Percentiles rank a stretch among this genome's conserved stretches.
These are phyloP conservation scores for Ensete glaucum DNA, from an alignment of 176 grass and related monocot species.

Conservation along the genomic window DNA sequence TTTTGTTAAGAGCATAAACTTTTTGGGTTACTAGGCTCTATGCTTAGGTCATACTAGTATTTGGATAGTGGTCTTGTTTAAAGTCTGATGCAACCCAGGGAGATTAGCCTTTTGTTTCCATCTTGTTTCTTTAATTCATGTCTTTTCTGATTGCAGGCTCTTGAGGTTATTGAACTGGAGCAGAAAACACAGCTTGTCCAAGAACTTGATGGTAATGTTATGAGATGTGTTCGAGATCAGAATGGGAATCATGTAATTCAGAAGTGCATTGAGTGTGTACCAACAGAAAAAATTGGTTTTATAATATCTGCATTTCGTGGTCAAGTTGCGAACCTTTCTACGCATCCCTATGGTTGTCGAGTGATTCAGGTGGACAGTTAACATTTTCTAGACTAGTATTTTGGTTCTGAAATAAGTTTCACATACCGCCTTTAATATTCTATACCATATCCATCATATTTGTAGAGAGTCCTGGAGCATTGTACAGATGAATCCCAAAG, in stretches of 20 bases:
- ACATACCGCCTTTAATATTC: neutral
- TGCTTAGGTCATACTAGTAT: neutral
- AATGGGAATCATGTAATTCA: constrained; percentile 99
- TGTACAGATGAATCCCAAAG: constrained; percentile 62
- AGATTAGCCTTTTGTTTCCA: neutral
- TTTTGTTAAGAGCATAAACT: too few species aligned
- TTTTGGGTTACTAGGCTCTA: too few species aligned
- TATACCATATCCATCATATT: neutral
- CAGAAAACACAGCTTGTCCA: constrained; percentile 71
- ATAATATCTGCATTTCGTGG: constrained; percentile 77
- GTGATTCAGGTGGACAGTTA: constrained; percentile 59
- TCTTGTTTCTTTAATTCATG: neutral
- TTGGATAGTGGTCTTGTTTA: neutral
- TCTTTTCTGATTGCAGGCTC: constrained; percentile 50
- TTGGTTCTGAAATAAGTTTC: neutral
- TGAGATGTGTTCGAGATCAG: constrained; percentile 94
- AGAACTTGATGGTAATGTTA: constrained; percentile 86
- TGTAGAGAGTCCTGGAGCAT: constrained; percentile 93
- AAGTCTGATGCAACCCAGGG: too few species aligned
- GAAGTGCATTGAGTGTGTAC: constrained; percentile 95
- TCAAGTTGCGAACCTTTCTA: constrained; percentile 79
- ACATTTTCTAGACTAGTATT: neutral
- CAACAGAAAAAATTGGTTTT: constrained; percentile 71
- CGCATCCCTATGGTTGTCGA: constrained; percentile 94
- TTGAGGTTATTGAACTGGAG: constrained; percentile 88